phyloP scores from a whole-genome alignment of 2,329 filamentous ascomycete species.

The Colletotrichum zoysiae region DNA sequence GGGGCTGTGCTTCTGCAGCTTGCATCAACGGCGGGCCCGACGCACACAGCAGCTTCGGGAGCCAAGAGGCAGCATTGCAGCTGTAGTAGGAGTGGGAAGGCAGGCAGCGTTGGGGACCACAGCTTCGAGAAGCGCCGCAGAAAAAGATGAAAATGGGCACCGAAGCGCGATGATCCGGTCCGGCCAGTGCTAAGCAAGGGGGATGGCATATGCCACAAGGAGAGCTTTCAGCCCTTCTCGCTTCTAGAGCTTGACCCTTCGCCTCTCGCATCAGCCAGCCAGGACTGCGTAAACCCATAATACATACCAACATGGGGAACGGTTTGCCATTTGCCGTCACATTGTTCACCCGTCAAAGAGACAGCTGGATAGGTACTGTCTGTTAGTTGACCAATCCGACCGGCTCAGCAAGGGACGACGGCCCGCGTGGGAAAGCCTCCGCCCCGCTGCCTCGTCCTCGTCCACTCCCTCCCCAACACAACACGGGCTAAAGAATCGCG shows the following conservation, averaged over 20 bases:
- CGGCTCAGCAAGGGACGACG: neutral
- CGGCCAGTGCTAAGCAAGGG: neutral
- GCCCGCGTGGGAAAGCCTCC: slow-evolving; percentile 3
- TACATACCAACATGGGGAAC: neutral
- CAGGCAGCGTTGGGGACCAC: neutral
- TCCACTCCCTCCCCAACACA: neutral
- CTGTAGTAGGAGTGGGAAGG: neutral
- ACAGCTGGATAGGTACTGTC: neutral
- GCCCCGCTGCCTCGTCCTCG: slow-evolving; percentile 14
- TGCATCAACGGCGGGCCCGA: slow-evolving; percentile 19
- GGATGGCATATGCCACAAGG: neutral
- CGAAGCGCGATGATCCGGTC: neutral
- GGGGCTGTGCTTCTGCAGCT: slow-evolving; percentile 33
- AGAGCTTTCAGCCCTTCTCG: neutral
- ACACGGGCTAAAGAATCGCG: neutral
- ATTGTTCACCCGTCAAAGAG: slow-evolving; percentile 19
- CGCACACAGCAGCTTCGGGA: slow-evolving; percentile 1
- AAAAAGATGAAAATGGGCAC: neutral
- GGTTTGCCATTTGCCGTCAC: neutral
- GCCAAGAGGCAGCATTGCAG: slow-evolving; percentile 29
- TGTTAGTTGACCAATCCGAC: neutral
- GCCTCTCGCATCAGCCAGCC: neutral
- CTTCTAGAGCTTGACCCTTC: neutral
- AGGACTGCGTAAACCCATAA: neutral
- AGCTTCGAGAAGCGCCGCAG: slow-evolving; percentile 19